Percentiles rank a stretch among this genome's conserved stretches.
These are phyloP conservation scores for Wolfiporia cocos DNA, from an alignment of 1,284 basidiomycete genomes.

Conservation along the genomic window DNA sequence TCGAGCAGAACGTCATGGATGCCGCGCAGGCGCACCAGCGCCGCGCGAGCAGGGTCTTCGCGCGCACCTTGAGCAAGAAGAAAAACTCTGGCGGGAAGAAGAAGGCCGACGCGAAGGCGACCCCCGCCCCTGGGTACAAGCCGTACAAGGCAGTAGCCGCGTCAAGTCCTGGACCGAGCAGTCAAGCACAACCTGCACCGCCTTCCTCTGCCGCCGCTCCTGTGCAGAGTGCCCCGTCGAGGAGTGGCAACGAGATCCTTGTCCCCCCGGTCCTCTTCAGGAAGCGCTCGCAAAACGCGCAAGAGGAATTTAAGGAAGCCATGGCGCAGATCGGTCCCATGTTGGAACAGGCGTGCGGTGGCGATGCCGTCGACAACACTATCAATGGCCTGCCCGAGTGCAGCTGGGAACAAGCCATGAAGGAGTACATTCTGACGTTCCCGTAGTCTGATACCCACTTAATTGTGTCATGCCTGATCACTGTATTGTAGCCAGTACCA, in stretches of 20 bases:
- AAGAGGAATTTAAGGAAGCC: constrained; percentile 23
- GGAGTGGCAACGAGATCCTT: constrained; percentile 10
- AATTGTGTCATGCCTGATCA: neutral
- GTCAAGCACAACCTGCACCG: neutral
- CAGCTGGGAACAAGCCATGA: constrained; percentile 57
- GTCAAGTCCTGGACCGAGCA: neutral
- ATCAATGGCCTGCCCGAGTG: constrained; percentile 39
- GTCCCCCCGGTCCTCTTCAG: constrained; percentile 14
- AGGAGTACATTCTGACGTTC: constrained; percentile 53
- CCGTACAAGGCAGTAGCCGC: neutral
- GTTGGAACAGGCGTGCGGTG: constrained; percentile 43
- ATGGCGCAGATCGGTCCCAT: constrained; percentile 30
- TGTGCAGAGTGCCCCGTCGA: neutral
- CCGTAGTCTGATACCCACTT: too few species aligned
- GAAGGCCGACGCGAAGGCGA: neutral
- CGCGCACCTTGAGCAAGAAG: constrained; percentile 7
- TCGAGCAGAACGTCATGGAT: constrained; percentile 33
- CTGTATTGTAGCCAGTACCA: neutral
- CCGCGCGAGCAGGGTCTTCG: constrained; percentile 7
- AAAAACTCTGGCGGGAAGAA: neutral
- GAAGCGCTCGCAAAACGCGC: constrained; percentile 21
- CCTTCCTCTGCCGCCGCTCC: neutral
- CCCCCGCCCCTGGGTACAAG: neutral
- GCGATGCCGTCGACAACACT: constrained; percentile 27
- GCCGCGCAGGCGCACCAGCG: constrained; percentile 14